Percentiles rank a stretch among this genome's conserved stretches.
Conservation (phyloP, 306 rosid species). For the Quercus aquifolioides region DNA sequence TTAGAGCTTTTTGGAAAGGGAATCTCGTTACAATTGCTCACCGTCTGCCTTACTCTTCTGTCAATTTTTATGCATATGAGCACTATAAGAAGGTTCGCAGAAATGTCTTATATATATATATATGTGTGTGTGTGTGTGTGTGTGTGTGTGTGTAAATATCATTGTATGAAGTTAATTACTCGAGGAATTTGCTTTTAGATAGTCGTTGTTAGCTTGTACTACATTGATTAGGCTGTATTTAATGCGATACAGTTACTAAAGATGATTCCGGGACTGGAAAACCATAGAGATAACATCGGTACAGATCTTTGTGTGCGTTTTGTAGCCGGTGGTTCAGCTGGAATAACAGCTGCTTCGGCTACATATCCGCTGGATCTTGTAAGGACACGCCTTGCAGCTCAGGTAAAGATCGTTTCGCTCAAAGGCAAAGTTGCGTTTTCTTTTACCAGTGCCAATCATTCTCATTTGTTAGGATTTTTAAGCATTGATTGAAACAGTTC, state of each 20-base stretch:
- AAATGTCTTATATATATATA: not conserved
- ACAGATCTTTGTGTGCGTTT: conserved; percentile 69
- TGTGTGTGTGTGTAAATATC: not conserved
- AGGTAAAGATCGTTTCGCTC: conserved; percentile 44
- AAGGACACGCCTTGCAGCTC: conserved; percentile 97
- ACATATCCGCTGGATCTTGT: conserved; percentile 98
- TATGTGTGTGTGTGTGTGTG: not conserved
- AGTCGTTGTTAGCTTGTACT: not conserved
- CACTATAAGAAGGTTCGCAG: conserved; percentile 67
- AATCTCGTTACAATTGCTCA: conserved; percentile 95
- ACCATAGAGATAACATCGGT: conserved; percentile 42
- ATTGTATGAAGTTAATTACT: not conserved
- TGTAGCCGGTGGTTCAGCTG: conserved; percentile 89
- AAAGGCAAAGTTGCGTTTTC: not conserved
- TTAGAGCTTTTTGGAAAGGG: conserved; percentile 98
- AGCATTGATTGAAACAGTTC: not conserved
- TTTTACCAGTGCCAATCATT: not conserved
- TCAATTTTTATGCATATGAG: conserved; percentile 87
- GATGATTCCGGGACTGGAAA: conserved; percentile 52
- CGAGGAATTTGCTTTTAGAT: not conserved
- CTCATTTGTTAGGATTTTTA: not conserved
- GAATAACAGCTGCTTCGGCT: conserved; percentile 86
- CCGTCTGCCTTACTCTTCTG: conserved; percentile 90
- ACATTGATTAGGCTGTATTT: not conserved
- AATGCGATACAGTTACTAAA: conserved; percentile 48